Conservation (phyloP, 148 eudicot species). For the Nepenthes gracilis region DNA sequence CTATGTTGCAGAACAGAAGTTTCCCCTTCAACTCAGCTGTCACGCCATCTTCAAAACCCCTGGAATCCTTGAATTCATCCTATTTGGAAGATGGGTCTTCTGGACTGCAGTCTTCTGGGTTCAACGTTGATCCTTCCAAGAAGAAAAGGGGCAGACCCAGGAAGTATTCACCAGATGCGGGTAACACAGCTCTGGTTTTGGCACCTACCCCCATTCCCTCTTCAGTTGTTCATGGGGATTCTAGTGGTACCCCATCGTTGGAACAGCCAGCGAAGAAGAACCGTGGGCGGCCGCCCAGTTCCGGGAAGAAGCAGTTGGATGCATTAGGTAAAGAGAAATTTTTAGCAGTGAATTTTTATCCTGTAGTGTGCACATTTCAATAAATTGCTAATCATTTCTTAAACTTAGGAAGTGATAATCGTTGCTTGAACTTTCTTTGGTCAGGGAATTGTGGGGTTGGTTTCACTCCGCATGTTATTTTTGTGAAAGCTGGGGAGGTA, state of each 20-base stretch:
- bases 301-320: slow-evolving; percentile 62
- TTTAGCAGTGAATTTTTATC: background rate
- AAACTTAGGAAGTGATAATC: background rate
- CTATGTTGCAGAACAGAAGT: slow-evolving; percentile 22
- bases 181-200: slow-evolving; percentile 41
- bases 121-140: slow-evolving; percentile 36
- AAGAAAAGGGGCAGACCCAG: slow-evolving; percentile 92
- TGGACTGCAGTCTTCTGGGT: slow-evolving; percentile 7
- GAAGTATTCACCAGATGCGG: slow-evolving; percentile 67
- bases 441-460: slow-evolving; percentile 71
- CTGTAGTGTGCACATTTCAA: background rate
- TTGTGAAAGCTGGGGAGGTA: slow-evolving; percentile 76
- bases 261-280: slow-evolving; percentile 23
- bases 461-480: slow-evolving; percentile 76
- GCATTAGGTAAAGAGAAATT: slow-evolving; percentile 47
- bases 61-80: slow-evolving; percentile 18
- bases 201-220: slow-evolving; percentile 21
- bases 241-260: slow-evolving; percentile 18
- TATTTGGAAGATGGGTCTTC: slow-evolving; percentile 28
- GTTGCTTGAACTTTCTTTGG: background rate
- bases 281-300: slow-evolving; percentile 55
- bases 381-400: background rate
- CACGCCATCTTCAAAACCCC: slow-evolving; percentile 8
- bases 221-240: slow-evolving; percentile 15
- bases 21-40: slow-evolving; percentile 33